A percentile compares a stretch with the other conserved stretches of the same genome.
Evolutionary conservation across 805 yeast genomes (phyloP).

Genomic region (Yamadazyma ubonensis): DNA sequence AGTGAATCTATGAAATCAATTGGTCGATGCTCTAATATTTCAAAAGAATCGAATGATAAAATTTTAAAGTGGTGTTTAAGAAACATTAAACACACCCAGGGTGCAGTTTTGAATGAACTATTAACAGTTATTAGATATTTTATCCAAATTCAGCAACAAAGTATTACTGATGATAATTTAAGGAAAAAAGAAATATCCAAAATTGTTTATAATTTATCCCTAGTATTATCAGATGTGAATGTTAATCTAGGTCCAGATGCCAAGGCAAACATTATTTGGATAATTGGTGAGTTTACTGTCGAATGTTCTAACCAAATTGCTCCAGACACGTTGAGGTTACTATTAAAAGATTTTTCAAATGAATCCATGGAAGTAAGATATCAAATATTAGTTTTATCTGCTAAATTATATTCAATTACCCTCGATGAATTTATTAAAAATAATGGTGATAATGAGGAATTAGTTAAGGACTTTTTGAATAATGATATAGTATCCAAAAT

Average conservation of each 20-base stretch:
- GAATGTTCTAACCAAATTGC: conserved; percentile 45
- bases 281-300: conserved; percentile 75
- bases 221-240: conserved; percentile 23
- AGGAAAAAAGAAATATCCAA: conserved; percentile 40
- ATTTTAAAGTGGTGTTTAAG: conserved; percentile 64
- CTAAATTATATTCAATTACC: conserved; percentile 64
- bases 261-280: conserved; percentile 83
- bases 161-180: conserved; percentile 9
- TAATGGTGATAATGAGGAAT: conserved; percentile 9
- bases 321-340: conserved; percentile 70
- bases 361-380: conserved; percentile 62
- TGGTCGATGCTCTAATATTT: conserved; percentile 55
- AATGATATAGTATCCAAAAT: conserved; percentile 39
- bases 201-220: conserved; percentile 52
- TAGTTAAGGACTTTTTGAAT: conserved; percentile 34
- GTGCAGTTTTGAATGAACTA: conserved; percentile 55
- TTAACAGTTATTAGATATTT: conserved; percentile 71
- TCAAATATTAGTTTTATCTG: conserved; percentile 69
- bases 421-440: conserved; percentile 39
- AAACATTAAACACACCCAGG: conserved; percentile 38
- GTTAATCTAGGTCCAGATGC: conserved; percentile 47
- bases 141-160: conserved; percentile 54
- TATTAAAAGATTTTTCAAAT: conserved; percentile 51
- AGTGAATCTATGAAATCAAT: conserved; percentile 58
- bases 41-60: conserved; percentile 47